These are phyloP conservation scores for Drechslerella coelobrocha DNA, from an alignment of 2,329 filamentous ascomycete species.

Conservation along the genomic window DNA sequence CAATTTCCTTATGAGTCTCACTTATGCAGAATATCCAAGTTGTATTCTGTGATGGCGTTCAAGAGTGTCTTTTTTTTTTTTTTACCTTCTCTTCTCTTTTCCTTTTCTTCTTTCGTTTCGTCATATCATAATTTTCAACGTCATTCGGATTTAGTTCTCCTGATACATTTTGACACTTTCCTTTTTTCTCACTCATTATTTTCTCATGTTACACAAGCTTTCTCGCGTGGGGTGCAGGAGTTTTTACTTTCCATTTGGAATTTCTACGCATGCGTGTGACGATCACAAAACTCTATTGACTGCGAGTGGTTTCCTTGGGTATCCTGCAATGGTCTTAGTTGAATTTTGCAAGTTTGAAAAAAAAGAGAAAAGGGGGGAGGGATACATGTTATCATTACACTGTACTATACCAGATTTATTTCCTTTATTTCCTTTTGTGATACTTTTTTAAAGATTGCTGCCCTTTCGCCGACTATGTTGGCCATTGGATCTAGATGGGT, in stretches of 20 bases:
- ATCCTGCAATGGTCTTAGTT: neutral
- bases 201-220: constrained; percentile 5
- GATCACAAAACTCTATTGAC: constrained; percentile 3
- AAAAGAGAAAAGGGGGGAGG: too few species aligned
- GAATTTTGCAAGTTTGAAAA: neutral
- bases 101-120: constrained; percentile 8
- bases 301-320: neutral
- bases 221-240: constrained; percentile 2
- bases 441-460: neutral
- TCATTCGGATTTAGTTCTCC: neutral
- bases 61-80: constrained; percentile 13
- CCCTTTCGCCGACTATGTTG: neutral
- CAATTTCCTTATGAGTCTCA: constrained; percentile 26
- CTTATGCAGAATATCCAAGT: constrained; percentile 7
- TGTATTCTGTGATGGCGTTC: neutral
- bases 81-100: constrained; percentile 12
- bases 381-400: constrained; percentile 3
- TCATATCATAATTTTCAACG: constrained; percentile 12
- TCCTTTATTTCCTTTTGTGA: neutral
- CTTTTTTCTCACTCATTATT: neutral
- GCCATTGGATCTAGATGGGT: too few species aligned
- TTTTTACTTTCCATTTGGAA: neutral
- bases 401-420: neutral
- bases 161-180: constrained; percentile 11
- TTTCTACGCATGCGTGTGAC: neutral